Evolutionary conservation across 2,329 filamentous ascomycete genomes (phyloP), one percentile per base, ranked within the genome.

Genomic region (Chlorencoelia australis): DNA sequence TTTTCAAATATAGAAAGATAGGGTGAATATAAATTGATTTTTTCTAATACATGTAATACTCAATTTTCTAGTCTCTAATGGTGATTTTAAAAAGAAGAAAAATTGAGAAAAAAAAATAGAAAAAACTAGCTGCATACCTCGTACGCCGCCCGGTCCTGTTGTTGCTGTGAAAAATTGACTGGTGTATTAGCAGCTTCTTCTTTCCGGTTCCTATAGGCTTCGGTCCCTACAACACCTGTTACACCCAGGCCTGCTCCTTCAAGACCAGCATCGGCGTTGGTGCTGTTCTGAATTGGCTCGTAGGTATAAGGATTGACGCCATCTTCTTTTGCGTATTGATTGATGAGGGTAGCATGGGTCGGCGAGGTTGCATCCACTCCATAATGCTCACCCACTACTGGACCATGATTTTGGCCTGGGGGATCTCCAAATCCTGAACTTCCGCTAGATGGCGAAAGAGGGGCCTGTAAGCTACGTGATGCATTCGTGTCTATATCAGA

Each of bases 401-500:
- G 67, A 53, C 78, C 76, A 49, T 59, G 49, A 42, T 63, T 58
- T n/a, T n/a, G n/a, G n/a, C n/a, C 36, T 35, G 36, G 30, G 17
- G 33, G 30, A 49, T 57, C 53, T 53, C 58, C 46, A 49, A 62
- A 63, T 46, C 71, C 76, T 50, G 83, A 88, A 60, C 79, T 85
- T 61, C 79, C 76, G 68, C 84, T 93, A 69, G 82, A 84, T 43
- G 82, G 82, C 56, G 83, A 86, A 57, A 79, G 68, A 57, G 82
- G 75, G 57, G 75, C 78, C 63, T 87, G 80, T 76, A 86, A 78
- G 69, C 82, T 79, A 67, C 84, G 79, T 58, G 75, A 65, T 44
- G 71, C 67, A 61, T 87, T 82, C 59, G 94, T 73, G 66, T 87
- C 78, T 53, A 96, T 68, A 68, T 95, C 88, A 64, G 84, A 93